phyloP scores from a whole-genome alignment of 495 filamentous ascomycete genomes.

The Talaromyces ruber region DNA sequence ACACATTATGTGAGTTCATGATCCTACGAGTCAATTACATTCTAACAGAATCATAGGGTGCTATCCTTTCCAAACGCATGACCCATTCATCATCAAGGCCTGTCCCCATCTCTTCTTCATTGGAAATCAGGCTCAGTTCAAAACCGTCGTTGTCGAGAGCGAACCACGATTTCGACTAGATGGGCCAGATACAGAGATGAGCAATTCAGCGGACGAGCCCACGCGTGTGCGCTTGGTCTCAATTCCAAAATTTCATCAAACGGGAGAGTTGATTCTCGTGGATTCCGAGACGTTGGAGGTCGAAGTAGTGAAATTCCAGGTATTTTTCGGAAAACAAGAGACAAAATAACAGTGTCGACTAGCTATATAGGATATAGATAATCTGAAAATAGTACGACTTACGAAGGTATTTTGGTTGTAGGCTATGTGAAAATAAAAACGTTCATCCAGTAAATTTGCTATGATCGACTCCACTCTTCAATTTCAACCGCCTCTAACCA shows the following conservation, averaged over 20 bases:
- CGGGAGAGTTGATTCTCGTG: conserved; percentile 73
- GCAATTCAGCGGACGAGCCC: conserved; percentile 26
- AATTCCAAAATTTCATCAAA: conserved; percentile 74
- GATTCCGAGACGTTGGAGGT: conserved; percentile 78
- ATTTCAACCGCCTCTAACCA: background rate
- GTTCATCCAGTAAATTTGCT: background rate
- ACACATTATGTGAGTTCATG: conserved; percentile 75
- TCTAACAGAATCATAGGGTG: conserved; percentile 51
- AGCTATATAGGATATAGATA: background rate
- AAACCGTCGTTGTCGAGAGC: conserved; percentile 61
- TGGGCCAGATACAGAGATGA: conserved; percentile 32
- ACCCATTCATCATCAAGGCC: conserved; percentile 74
- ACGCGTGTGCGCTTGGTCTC: conserved; percentile 67
- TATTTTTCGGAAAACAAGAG: conserved; percentile 39
- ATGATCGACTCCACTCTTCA: background rate
- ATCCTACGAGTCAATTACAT: background rate
- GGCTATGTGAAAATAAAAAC: background rate
- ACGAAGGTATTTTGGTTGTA: background rate
- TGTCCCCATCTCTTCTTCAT: conserved; percentile 90
- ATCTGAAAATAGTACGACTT: background rate
- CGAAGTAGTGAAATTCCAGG: conserved; percentile 58
- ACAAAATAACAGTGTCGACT: conserved; percentile 20
- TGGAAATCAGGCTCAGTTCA: conserved; percentile 79
- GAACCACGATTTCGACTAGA: conserved; percentile 20
- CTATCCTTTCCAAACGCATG: conserved; percentile 87